Percentiles rank a stretch among this genome's conserved stretches.
phyloP scores from a whole-genome alignment of 169 alveolate genomes.

The Perkinsus marinus region DNA sequence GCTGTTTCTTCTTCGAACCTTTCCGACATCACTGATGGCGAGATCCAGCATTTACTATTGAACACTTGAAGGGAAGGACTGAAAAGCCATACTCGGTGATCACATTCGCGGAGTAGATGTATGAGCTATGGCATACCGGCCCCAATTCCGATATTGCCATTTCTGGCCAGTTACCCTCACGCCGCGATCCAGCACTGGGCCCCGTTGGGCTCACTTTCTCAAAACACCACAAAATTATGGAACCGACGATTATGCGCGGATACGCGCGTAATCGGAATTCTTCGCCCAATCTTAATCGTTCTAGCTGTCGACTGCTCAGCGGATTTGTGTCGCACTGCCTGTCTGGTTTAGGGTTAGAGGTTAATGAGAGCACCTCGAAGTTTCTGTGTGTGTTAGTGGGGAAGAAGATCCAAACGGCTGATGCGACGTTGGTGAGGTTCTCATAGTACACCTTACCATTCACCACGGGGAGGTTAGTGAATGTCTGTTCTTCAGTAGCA shows the following conservation, averaged over 20 bases:
- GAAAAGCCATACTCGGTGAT: too few species aligned
- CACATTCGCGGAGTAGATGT: too few species aligned
- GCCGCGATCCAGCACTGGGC: background rate
- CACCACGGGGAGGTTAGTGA: too few species aligned
- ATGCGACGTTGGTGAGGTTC: too few species aligned
- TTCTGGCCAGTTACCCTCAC: background rate
- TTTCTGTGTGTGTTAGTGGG: background rate
- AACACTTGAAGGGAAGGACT: too few species aligned
- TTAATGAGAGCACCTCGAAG: background rate
- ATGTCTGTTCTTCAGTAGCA: too few species aligned
- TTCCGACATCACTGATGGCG: too few species aligned
- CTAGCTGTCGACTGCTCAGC: background rate
- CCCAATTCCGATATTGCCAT: too few species aligned
- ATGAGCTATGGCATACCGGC: too few species aligned
- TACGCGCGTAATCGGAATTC: background rate
- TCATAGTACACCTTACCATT: too few species aligned
- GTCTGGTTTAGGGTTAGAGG: background rate
- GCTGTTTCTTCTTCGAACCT: too few species aligned
- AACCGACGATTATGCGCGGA: background rate
- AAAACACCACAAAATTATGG: background rate
- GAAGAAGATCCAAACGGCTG: background rate
- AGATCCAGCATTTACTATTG: too few species aligned
- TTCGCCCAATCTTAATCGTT: background rate
- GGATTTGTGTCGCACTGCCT: background rate
- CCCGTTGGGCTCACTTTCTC: background rate